Evolutionary conservation across 306 rosid genomes (phyloP).

Genomic region (Lithocarpus polystachyus): DNA sequence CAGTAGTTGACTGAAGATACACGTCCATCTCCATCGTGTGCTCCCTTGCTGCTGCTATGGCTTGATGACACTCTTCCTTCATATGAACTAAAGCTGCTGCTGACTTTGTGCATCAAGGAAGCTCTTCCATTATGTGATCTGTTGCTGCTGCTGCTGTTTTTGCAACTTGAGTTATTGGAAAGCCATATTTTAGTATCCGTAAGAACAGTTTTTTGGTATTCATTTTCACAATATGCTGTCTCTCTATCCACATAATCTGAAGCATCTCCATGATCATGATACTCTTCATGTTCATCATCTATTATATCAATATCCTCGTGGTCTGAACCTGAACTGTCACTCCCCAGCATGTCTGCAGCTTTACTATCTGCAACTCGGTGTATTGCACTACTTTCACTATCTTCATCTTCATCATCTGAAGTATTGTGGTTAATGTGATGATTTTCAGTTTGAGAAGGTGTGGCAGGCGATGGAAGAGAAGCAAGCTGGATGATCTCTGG

Average conservation of each 20-base stretch:
- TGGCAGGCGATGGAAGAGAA: conserved; percentile 8
- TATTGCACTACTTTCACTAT: background rate
- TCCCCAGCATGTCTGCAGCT: no score
- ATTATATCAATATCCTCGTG: no score
- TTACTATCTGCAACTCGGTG: no score
- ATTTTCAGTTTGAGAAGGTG: conserved; percentile 4
- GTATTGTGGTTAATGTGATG: background rate
- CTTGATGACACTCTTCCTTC: conserved; percentile 31
- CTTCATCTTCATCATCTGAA: conserved; percentile 8
- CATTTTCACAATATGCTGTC: conserved; percentile 10
- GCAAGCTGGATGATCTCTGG: conserved; percentile 20
- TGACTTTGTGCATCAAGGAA: conserved; percentile 14
- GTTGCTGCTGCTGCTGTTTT: conserved; percentile 20
- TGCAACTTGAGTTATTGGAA: conserved; percentile 28
- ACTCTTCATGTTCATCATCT: background rate
- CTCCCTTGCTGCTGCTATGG: conserved; percentile 15
- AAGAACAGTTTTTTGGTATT: conserved; percentile 13
- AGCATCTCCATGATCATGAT: background rate
- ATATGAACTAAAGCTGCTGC: conserved; percentile 19
- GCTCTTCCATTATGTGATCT: conserved; percentile 15
- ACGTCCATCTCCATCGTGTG: background rate
- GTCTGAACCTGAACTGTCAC: no score
- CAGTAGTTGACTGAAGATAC: no score
- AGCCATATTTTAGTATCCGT: conserved; percentile 22
- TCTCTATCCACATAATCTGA: conserved; percentile 6